These are phyloP conservation scores for Nannochloropsis granulata DNA, from an alignment of 108 stramenopile genomes.

Conservation along the genomic window DNA sequence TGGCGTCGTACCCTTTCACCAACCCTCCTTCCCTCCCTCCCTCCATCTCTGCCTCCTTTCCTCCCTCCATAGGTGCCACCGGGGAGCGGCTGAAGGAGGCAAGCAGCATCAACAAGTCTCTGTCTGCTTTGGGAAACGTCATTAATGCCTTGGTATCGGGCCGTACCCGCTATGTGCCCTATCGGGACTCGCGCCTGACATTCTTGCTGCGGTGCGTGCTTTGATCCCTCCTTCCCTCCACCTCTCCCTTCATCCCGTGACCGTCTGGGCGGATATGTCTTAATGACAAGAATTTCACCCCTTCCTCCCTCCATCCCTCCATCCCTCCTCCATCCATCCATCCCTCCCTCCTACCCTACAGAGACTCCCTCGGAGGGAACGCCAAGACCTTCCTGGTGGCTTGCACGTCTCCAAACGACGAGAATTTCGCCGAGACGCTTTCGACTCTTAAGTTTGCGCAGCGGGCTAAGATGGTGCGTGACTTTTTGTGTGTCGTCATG, in stretches of 20 bases:
- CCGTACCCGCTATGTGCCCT: slow-evolving; percentile 23
- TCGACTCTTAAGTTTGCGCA: slow-evolving; percentile 37
- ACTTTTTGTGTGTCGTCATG: not conserved
- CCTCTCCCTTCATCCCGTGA: not conserved
- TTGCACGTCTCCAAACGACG: slow-evolving; percentile 18
- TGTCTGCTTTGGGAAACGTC: slow-evolving; percentile 28
- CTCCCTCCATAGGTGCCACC: not conserved
- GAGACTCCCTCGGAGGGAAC: slow-evolving; percentile 22
- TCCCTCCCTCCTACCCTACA: not conserved
- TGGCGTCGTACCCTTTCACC: not conserved
- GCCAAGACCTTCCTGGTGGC: slow-evolving; percentile 34
- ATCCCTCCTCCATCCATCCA: not conserved
- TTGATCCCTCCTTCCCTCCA: not conserved
- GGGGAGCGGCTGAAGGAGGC: slow-evolving; percentile 41
- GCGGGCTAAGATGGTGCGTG: slow-evolving; percentile 24
- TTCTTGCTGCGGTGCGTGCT: slow-evolving; percentile 16
- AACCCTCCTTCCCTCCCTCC: not conserved
- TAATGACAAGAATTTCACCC: not conserved
- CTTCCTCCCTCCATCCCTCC: not conserved
- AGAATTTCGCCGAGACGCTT: slow-evolving; percentile 29
- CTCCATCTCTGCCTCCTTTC: not conserved
- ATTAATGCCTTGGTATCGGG: slow-evolving; percentile 34
- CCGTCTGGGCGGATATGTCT: too few species aligned
- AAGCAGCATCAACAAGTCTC: slow-evolving; percentile 35
- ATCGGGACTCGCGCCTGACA: slow-evolving; percentile 34